Evolutionary conservation across 805 yeast genomes (phyloP), one percentile per base, ranked within the genome.

Genomic region (Kluyveromyces lactis): DNA sequence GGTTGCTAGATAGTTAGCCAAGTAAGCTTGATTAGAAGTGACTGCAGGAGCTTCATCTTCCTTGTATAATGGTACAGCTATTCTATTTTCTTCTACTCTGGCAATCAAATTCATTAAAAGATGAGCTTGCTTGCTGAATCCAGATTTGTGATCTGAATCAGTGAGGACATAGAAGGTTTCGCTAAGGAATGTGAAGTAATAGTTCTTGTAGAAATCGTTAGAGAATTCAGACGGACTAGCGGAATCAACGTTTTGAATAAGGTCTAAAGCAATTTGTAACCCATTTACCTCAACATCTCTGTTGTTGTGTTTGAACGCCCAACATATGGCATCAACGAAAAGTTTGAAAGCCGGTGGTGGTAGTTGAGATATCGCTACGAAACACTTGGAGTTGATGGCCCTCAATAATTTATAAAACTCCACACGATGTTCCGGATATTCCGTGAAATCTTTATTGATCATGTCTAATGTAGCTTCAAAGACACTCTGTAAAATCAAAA

Each of bases 241-340:
- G 39, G 73, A 76, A 48, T 87, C 90, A 49, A 92, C 89, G 59
- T 92, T 92, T 50, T 76, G 78, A 43, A 90, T 71, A 45, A 92
- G 69, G 56, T 90, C 97, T 42, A 82, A 71, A 26, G 92, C 85
- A 47, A 92, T 72, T 29, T 81, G 75, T 51, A 92, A 73, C 19
- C 98, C 99, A 40, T 81, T 81, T 47, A 82, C 89, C 63, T 92
- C 98, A 41, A 92, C 97, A 41, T 90, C 97, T 61, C 97, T 79
- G 63, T 92, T 89, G 56, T 89, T 92, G 62, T 92, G 99, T 64
- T 92, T 90, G 62, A 92, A 85, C 0, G 97, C 97, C 99, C 99
- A 92, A 55, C 92, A 70, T 33, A 95, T 89, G 2, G 97, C 95
- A 64, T 87, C 90, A 44, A 92, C 79, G 42, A 92, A 81, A 43